These are phyloP conservation scores for Tetraselmis chui DNA, from an alignment of 139 green algal species.

Conservation along the genomic window DNA sequence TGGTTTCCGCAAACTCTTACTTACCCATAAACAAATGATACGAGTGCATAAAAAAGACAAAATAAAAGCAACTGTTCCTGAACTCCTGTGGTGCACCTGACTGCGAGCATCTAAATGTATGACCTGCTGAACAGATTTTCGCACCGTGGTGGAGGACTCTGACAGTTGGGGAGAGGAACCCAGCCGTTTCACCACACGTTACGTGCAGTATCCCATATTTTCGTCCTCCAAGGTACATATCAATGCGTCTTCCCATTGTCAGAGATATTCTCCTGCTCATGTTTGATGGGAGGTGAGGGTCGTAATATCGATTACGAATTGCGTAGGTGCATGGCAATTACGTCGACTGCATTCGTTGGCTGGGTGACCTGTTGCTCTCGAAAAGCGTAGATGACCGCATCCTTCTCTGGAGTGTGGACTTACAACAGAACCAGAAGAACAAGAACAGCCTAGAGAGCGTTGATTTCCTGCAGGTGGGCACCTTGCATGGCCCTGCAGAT, in stretches of 20 bases:
- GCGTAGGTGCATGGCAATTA: slow-evolving; percentile 67
- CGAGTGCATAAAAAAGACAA: no score
- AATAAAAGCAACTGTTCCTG: no score
- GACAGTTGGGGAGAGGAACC: slow-evolving; percentile 16
- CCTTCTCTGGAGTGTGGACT: slow-evolving; percentile 28
- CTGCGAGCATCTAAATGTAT: no score
- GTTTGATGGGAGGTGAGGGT: no score
- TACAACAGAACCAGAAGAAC: background rate
- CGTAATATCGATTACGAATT: no score
- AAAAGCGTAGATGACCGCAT: slow-evolving; percentile 60
- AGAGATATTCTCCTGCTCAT: no score
- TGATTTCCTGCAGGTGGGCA: background rate
- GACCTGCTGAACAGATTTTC: no score
- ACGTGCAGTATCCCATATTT: slow-evolving; percentile 27
- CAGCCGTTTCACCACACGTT: slow-evolving; percentile 18
- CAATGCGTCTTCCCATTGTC: no score
- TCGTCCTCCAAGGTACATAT: slow-evolving; percentile 15
- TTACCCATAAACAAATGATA: no score
- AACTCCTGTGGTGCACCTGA: no score
- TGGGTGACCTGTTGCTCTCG: slow-evolving; percentile 61
- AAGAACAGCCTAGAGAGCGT: background rate
- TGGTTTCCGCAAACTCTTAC: no score
- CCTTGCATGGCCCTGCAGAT: no score
- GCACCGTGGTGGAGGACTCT: slow-evolving; percentile 14
- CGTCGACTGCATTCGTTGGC: slow-evolving; percentile 74